A percentile compares a stretch with the other conserved stretches of the same genome.
These are phyloP conservation scores for Mortierella sp. DNA, from an alignment of 371 early-diverging fungal genomes.

Conservation along the genomic window DNA sequence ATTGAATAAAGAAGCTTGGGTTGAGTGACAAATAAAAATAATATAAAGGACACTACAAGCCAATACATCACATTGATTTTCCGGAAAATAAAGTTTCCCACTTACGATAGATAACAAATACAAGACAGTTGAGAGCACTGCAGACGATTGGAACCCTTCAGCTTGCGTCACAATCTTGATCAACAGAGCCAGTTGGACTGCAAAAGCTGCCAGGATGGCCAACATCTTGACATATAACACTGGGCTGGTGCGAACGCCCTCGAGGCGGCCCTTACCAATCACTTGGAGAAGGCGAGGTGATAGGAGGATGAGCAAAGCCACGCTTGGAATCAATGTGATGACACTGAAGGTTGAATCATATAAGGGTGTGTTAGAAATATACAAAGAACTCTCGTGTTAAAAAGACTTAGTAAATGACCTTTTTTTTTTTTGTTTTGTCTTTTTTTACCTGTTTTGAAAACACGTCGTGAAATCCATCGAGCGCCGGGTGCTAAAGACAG, in stretches of 20 bases:
- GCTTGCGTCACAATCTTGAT: background rate
- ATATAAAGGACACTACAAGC: too few relatives aligned
- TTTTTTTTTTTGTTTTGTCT: too few relatives aligned
- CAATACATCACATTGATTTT: too few relatives aligned
- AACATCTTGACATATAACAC: slow-evolving; percentile 18
- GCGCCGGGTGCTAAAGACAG: slow-evolving; percentile 24
- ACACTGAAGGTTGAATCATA: slow-evolving; percentile 1
- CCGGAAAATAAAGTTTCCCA: too few relatives aligned
- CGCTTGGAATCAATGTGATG: slow-evolving; percentile 59
- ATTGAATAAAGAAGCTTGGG: slow-evolving; percentile 15
- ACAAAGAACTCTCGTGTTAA: too few relatives aligned
- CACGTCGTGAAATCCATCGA: slow-evolving; percentile 75
- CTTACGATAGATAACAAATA: too few relatives aligned
- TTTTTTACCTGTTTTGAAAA: slow-evolving; percentile 72
- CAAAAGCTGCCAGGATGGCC: slow-evolving; percentile 12
- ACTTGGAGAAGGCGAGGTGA: slow-evolving; percentile 61
- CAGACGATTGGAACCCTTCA: background rate
- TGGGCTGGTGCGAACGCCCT: background rate
- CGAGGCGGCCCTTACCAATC: slow-evolving; percentile 28
- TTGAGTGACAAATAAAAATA: background rate
- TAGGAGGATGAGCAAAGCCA: slow-evolving; percentile 61
- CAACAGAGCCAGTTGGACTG: slow-evolving; percentile 23
- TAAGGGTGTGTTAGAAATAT: too few relatives aligned
- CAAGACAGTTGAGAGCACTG: too few relatives aligned
- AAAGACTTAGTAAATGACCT: too few relatives aligned